Percentiles rank a stretch among this genome's conserved stretches.
Evolutionary conservation across 768 basidiomycete genomes (phyloP).

Genomic region (Termitomyces sp.): DNA sequence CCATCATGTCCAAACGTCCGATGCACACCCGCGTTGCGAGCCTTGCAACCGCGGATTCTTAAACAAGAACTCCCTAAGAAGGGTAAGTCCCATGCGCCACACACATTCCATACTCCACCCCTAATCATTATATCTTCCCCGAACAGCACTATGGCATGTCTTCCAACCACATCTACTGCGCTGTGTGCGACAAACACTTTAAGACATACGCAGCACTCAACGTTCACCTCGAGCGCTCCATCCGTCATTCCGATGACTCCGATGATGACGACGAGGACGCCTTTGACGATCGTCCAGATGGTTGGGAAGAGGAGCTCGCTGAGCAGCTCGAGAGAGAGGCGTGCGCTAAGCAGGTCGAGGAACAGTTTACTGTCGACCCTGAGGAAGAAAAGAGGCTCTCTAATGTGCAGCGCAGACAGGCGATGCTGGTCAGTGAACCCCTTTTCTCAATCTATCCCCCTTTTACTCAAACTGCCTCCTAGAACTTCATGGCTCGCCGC

Average conservation of each 20-base stretch:
- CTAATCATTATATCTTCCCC: neutral
- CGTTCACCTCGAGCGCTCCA: constrained; percentile 6
- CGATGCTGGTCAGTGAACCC: constrained; percentile 8
- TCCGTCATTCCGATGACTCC: constrained; percentile 8
- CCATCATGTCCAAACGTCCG: neutral
- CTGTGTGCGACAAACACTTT: constrained; percentile 5
- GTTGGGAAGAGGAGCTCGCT: constrained; percentile 11
- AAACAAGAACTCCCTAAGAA: constrained; percentile 9
- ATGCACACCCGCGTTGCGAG: constrained; percentile 7
- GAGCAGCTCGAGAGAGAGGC: neutral
- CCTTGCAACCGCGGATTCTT: constrained; percentile 2
- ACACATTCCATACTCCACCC: neutral
- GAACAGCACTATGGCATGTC: constrained; percentile 7
- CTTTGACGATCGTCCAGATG: neutral
- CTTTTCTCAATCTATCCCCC: neutral
- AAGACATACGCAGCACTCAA: constrained; percentile 1
- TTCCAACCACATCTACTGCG: constrained; percentile 9
- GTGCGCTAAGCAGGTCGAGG: neutral
- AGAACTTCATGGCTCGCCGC: constrained; percentile 11
- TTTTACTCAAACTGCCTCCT: neutral
- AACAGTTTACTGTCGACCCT: neutral
- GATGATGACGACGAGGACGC: constrained; percentile 3
- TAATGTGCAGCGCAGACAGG: constrained; percentile 3
- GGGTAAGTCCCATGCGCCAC: constrained; percentile 3
- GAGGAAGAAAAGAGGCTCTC: neutral